phyloP scores from a whole-genome alignment of 2,329 filamentous ascomycete species.

The Aspergillus pseudonomiae region DNA sequence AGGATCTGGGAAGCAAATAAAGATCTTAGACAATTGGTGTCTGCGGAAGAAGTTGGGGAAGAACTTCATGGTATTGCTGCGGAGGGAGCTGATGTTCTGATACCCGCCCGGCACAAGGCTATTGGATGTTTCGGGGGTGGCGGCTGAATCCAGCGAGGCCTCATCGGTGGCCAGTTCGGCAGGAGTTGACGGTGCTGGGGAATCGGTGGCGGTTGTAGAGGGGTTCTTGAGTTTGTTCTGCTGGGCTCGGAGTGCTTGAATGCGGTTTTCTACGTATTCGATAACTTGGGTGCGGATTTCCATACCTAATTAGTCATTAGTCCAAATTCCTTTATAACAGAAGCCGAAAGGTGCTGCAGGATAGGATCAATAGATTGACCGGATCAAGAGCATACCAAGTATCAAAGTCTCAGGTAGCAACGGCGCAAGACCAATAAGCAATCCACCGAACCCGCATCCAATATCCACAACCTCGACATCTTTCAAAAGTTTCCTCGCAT shows the following conservation, averaged over 20 bases:
- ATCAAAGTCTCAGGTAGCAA: conserved; percentile 79
- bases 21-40: conserved; percentile 82
- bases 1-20: conserved; percentile 97
- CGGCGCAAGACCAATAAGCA: conserved; percentile 83
- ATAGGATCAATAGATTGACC: not conserved
- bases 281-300: conserved; percentile 91
- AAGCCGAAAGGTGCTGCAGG: not conserved
- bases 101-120: conserved; percentile 54
- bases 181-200: not conserved
- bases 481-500: conserved; percentile 56
- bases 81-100: conserved; percentile 85
- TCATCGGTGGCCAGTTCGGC: conserved; percentile 6
- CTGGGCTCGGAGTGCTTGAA: conserved; percentile 71
- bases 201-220: conserved; percentile 11
- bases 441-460: conserved; percentile 91
- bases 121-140: conserved; percentile 12
- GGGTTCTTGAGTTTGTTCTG: conserved; percentile 32
- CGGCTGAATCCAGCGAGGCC: not conserved
- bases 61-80: conserved; percentile 98
- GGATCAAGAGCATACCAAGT: conserved; percentile 61
- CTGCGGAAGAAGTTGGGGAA: conserved; percentile 94
- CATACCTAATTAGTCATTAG: conserved; percentile 66
- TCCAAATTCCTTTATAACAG: not conserved
- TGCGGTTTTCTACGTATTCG: conserved; percentile 85
- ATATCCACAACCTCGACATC: conserved; percentile 93